Conservation (phyloP, 2,329 filamentous ascomycete species). For the Claviceps citrina region DNA sequence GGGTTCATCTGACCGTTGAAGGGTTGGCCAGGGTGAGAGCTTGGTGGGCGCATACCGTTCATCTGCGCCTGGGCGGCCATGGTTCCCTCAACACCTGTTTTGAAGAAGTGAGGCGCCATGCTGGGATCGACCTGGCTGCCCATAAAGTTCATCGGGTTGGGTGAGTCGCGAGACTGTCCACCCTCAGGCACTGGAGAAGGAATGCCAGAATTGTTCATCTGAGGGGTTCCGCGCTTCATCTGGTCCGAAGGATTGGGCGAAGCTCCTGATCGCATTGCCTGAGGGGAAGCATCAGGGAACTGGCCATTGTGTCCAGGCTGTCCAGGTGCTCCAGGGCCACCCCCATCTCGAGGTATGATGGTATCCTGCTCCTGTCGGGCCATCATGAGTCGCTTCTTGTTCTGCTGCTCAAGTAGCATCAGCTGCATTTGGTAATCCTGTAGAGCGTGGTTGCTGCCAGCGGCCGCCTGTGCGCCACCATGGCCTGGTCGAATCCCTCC, state of each 20-base stretch:
- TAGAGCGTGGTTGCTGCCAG: slow-evolving; percentile 57
- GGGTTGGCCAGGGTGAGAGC: slow-evolving; percentile 45
- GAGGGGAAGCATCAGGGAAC: slow-evolving; percentile 57
- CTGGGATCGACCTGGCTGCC: slow-evolving; percentile 45
- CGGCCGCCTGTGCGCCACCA: slow-evolving; percentile 31
- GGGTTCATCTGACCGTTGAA: slow-evolving; percentile 45
- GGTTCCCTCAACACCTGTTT: slow-evolving; percentile 35
- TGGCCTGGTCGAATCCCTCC: slow-evolving; percentile 42
- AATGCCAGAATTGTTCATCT: slow-evolving; percentile 53
- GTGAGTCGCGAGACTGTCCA: slow-evolving; percentile 48
- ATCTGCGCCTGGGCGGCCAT: slow-evolving; percentile 40
- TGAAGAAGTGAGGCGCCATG: slow-evolving; percentile 45
- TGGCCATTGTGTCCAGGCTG: slow-evolving; percentile 46
- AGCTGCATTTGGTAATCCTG: slow-evolving; percentile 84
- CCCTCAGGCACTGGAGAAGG: slow-evolving; percentile 59
- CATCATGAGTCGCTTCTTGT: slow-evolving; percentile 76
- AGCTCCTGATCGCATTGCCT: slow-evolving; percentile 50
- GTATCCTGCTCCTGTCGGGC: slow-evolving; percentile 64
- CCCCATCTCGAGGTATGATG: slow-evolving; percentile 34
- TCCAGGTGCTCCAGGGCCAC: slow-evolving; percentile 32
- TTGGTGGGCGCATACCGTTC: slow-evolving; percentile 55
- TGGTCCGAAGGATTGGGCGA: slow-evolving; percentile 66
- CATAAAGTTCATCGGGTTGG: slow-evolving; percentile 50
- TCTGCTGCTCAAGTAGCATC: slow-evolving; percentile 76
- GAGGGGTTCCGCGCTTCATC: slow-evolving; percentile 64